These are phyloP conservation scores for Pythium biforme DNA, from an alignment of 352 stramenopile species.

Conservation along the genomic window DNA sequence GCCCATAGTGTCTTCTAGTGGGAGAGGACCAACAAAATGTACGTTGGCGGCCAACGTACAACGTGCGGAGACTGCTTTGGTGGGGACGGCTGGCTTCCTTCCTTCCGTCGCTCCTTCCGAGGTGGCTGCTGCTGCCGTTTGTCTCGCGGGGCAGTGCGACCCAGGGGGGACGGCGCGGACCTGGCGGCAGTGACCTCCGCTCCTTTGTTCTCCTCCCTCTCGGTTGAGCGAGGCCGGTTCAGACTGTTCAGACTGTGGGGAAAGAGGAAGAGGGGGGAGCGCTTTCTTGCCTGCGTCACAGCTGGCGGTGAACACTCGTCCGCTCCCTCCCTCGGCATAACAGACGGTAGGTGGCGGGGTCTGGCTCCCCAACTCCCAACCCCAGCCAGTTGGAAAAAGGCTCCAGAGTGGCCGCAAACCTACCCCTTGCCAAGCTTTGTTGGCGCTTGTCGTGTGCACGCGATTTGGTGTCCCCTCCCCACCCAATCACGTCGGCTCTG, in stretches of 20 bases:
- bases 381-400: slow-evolving; percentile 8
- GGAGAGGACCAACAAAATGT: slow-evolving; percentile 3
- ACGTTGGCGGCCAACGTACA: slow-evolving; percentile 1
- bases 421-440: background rate
- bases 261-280: background rate
- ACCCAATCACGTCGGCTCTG: slow-evolving; percentile 6
- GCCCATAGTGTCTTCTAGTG: slow-evolving; percentile 3
- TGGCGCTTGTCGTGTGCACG: slow-evolving; percentile 13
- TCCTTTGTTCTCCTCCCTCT: slow-evolving; percentile 7
- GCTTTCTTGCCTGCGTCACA: slow-evolving; percentile 13
- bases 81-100: background rate
- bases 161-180: background rate
- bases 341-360: slow-evolving; percentile 5
- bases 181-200: background rate
- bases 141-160: background rate
- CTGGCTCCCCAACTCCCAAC: slow-evolving; percentile 17
- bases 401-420: slow-evolving; percentile 1
- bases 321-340: slow-evolving; percentile 10
- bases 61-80: background rate
- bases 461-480: slow-evolving; percentile 17
- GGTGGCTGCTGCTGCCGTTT: background rate
- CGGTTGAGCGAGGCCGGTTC: slow-evolving; percentile 2
- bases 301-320: slow-evolving; percentile 9
- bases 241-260: slow-evolving; percentile 11
- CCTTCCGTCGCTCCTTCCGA: background rate